Conservation (phyloP, 257 asterid genomes). For the Capsicum rhomboideum region DNA sequence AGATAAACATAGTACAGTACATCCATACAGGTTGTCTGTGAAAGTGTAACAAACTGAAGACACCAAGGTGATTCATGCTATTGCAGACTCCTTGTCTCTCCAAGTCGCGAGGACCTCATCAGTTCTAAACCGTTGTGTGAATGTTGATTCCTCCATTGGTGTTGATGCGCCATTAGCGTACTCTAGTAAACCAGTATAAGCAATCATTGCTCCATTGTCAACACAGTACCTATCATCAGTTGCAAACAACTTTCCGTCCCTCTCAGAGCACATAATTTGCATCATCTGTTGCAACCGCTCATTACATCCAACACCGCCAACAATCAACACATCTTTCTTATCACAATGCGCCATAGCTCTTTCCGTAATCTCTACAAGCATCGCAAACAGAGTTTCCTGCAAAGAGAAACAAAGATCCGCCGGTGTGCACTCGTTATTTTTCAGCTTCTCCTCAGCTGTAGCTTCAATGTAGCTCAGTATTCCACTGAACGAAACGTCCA, state of each 20-base stretch:
- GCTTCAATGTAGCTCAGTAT: constrained; percentile 86
- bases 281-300: constrained; percentile 89
- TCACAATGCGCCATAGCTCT: constrained; percentile 98
- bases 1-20: neutral
- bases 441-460: constrained; percentile 81
- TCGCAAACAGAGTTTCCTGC: constrained; percentile 88
- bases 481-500: constrained; percentile 99
- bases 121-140: constrained; percentile 88
- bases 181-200: constrained; percentile 89
- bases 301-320: constrained; percentile 98
- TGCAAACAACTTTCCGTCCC: constrained; percentile 77
- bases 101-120: constrained; percentile 91
- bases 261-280: constrained; percentile 85
- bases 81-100: constrained; percentile 66
- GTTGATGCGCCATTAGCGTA: constrained; percentile 68
- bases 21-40: neutral
- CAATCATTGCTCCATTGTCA: constrained; percentile 98
- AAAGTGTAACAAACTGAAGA: neutral
- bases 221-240: constrained; percentile 92
- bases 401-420: constrained; percentile 43
- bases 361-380: constrained; percentile 97
- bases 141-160: constrained; percentile 73
- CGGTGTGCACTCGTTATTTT: constrained; percentile 32
- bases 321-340: constrained; percentile 80
- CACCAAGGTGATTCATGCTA: neutral